Conservation (phyloP, 2,329 filamentous ascomycete species). For the Colletotrichum endophyticum region DNA sequence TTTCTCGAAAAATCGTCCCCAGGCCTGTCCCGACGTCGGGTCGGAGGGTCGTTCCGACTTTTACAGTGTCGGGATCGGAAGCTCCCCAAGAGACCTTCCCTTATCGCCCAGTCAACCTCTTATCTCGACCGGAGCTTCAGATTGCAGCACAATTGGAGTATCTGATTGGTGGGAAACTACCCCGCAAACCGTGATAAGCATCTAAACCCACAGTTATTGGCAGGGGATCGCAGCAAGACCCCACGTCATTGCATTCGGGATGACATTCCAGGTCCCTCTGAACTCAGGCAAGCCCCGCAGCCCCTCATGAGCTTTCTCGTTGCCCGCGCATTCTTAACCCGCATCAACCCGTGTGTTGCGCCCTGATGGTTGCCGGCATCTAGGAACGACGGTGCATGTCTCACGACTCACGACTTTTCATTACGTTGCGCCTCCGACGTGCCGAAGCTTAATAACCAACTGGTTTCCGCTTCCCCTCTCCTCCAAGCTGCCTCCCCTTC, state of each 20-base stretch:
- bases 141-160: not conserved
- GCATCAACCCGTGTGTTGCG: constrained; percentile 5
- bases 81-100: not conserved
- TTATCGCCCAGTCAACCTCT: not conserved
- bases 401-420: constrained; percentile 3
- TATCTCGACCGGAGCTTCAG: not conserved
- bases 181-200: constrained; percentile 16
- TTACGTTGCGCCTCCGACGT: not conserved
- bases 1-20: not conserved
- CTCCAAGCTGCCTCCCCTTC: not conserved
- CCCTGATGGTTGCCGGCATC: not conserved
- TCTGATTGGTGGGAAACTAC: constrained; percentile 1
- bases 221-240: not conserved
- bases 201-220: not conserved
- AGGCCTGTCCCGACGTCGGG: not conserved
- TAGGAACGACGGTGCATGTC: not conserved
- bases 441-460: constrained; percentile 7
- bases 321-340: constrained; percentile 13
- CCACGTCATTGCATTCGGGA: constrained; percentile 9
- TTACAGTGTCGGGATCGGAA: constrained; percentile 8
- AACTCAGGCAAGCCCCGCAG: not conserved
- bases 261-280: not conserved
- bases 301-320: constrained; percentile 14
- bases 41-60: not conserved
- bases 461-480: not conserved